A percentile compares a stretch with the other conserved stretches of the same genome.
phyloP scores from a whole-genome alignment of 306 rosid species.

The Psophocarpus tetragonolobus region DNA sequence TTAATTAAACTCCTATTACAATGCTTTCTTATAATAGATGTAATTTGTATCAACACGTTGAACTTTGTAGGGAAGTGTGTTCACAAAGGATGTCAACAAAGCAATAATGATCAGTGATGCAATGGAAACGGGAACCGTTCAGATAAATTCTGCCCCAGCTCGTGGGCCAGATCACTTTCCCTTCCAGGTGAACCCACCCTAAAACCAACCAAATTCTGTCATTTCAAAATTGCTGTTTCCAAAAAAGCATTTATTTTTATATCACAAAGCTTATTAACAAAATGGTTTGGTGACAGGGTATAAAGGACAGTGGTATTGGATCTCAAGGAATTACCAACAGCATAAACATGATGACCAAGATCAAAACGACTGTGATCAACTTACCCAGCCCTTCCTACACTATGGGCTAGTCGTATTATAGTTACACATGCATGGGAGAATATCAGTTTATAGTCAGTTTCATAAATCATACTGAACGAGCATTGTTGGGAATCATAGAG shows the following conservation, averaged over 20 bases:
- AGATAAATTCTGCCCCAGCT: conserved; percentile 97
- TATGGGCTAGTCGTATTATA: conserved; percentile 68
- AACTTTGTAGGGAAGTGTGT: conserved; percentile 77
- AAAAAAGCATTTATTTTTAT: background rate
- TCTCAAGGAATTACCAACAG: conserved; percentile 98
- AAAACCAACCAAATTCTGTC: background rate
- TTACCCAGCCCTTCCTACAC: conserved; percentile 90
- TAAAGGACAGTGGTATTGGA: conserved; percentile 97
- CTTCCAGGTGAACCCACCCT: conserved; percentile 63
- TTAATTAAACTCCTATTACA: too few relatives aligned
- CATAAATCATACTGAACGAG: conserved; percentile 16
- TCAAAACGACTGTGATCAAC: conserved; percentile 88
- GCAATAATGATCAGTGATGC: conserved; percentile 93
- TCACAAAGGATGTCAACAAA: conserved; percentile 92
- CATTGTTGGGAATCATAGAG: conserved; percentile 20
- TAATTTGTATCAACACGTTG: conserved; percentile 24
- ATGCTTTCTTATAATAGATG: background rate
- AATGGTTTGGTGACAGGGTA: conserved; percentile 62
- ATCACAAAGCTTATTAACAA: background rate
- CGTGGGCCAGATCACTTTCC: conserved; percentile 99
- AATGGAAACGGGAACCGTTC: conserved; percentile 97
- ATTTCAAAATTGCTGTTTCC: conserved; percentile 4
- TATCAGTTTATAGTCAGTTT: background rate
- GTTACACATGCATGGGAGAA: background rate
- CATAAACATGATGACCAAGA: conserved; percentile 96